Conservation (phyloP, 257 asterid genomes). For the Primulina huaijiensis region DNA sequence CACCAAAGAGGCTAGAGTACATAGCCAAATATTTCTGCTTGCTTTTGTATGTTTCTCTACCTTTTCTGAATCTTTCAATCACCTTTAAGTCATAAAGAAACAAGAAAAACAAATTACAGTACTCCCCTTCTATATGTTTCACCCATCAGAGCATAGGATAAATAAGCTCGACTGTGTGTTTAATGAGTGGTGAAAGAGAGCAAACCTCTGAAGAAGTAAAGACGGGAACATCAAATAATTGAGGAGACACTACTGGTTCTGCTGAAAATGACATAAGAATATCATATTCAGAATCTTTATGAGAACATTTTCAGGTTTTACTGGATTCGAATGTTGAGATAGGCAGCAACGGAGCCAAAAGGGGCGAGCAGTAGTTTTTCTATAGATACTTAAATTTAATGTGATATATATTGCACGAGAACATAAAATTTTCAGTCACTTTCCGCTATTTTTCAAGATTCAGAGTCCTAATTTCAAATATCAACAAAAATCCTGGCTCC, state of each 20-base stretch:
- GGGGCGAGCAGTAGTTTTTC: too few species aligned
- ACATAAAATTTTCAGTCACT: too few species aligned
- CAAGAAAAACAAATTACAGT: background rate
- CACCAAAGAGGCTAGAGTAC: constrained; percentile 85
- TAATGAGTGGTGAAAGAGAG: constrained; percentile 17
- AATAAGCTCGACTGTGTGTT: background rate
- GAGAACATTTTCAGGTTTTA: too few species aligned
- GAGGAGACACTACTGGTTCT: constrained; percentile 36
- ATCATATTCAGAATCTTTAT: constrained; percentile 2
- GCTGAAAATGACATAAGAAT: constrained; percentile 15
- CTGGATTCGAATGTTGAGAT: too few species aligned
- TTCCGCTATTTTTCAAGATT: too few species aligned
- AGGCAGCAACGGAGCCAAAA: too few species aligned
- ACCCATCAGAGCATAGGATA: background rate
- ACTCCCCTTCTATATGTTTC: background rate
- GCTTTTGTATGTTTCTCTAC: constrained; percentile 46
- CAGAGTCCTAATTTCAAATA: too few species aligned
- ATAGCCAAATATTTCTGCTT: constrained; percentile 74
- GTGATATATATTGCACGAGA: too few species aligned
- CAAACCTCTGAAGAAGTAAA: constrained; percentile 78
- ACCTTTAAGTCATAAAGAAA: constrained; percentile 41
- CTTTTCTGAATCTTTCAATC: constrained; percentile 52
- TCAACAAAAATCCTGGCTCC: too few species aligned
- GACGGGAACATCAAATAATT: constrained; percentile 47
- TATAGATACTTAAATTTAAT: too few species aligned